phyloP scores from a whole-genome alignment of 225 moss, liverwort and hornwort species.

The Sphagnum tenellum region DNA sequence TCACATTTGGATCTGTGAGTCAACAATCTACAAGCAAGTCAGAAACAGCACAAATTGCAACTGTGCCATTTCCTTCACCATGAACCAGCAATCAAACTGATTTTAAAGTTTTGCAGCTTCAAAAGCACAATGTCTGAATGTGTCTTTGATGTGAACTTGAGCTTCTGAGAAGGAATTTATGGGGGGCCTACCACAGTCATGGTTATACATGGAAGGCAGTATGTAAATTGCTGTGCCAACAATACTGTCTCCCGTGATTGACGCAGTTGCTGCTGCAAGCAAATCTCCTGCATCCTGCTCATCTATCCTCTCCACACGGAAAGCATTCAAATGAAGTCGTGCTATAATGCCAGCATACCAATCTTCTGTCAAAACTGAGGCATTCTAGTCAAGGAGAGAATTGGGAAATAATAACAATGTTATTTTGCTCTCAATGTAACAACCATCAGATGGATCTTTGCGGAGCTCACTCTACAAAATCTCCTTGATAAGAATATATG shows the following conservation, averaged over 20 bases:
- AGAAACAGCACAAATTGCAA: too few relatives aligned
- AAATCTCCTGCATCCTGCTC: conserved; percentile 30
- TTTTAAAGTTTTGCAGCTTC: too few relatives aligned
- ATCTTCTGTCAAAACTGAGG: conserved; percentile 54
- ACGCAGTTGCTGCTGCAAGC: conserved; percentile 50
- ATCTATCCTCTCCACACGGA: conserved; percentile 62
- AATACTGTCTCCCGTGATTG: conserved; percentile 50
- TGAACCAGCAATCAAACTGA: too few relatives aligned
- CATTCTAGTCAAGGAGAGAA: conserved; percentile 18
- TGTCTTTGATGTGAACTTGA: not conserved
- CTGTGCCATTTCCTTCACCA: too few relatives aligned
- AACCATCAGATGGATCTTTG: too few relatives aligned
- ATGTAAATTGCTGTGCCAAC: conserved; percentile 64
- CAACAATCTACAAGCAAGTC: conserved; percentile 1
- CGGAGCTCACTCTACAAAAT: too few relatives aligned
- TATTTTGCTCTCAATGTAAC: too few relatives aligned
- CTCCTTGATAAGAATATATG: too few relatives aligned
- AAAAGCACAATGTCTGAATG: not conserved
- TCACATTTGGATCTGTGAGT: conserved; percentile 59
- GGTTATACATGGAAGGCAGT: conserved; percentile 71
- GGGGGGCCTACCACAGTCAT: conserved; percentile 47
- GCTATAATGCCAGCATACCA: conserved; percentile 77
- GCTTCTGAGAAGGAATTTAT: not conserved
- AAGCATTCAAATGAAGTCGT: conserved; percentile 63
- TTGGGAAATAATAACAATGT: too few relatives aligned